Evolutionary conservation across 768 basidiomycete species (phyloP).

Genomic region (Psilocybe cyanescens): DNA sequence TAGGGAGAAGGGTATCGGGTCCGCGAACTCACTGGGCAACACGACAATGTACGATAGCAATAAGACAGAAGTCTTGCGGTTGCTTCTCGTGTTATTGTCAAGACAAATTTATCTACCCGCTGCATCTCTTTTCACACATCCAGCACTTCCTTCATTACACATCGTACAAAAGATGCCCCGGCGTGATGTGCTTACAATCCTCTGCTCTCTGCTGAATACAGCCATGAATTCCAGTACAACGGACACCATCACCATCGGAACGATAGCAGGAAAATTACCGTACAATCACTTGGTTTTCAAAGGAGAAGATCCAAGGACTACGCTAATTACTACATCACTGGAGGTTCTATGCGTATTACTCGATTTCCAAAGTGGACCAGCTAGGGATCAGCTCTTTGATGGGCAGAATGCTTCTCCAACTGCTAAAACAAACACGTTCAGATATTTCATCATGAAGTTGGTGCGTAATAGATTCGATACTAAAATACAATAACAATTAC

Average conservation of each 20-base stretch:
- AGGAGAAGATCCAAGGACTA: constrained; percentile 78
- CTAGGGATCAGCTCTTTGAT: constrained; percentile 60
- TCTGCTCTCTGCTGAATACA: constrained; percentile 94
- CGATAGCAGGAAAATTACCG: constrained; percentile 78
- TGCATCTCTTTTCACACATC: constrained; percentile 67
- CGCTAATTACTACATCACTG: constrained; percentile 73
- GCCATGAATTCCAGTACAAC: constrained; percentile 70
- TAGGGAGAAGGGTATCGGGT: constrained; percentile 96
- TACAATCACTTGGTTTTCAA: constrained; percentile 93
- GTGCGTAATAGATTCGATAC: constrained; percentile 40
- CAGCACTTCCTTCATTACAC: constrained; percentile 78
- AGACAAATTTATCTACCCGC: constrained; percentile 87
- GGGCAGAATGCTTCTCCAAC: constrained; percentile 51
- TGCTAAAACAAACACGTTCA: constrained; percentile 82
- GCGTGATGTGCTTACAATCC: constrained; percentile 84
- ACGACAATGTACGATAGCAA: constrained; percentile 74
- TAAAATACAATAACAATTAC: constrained; percentile 13
- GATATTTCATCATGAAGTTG: constrained; percentile 90
- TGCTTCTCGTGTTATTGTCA: constrained; percentile 87
- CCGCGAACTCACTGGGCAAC: constrained; percentile 60
- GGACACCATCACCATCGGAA: constrained; percentile 57
- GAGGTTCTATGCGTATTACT: constrained; percentile 79
- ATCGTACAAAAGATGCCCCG: constrained; percentile 77
- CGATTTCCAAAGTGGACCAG: constrained; percentile 81
- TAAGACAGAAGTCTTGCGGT: constrained; percentile 87